Percentiles rank a stretch among this genome's conserved stretches.
phyloP scores from a whole-genome alignment of 345 rosid genomes.

The Aegle marmelos region DNA sequence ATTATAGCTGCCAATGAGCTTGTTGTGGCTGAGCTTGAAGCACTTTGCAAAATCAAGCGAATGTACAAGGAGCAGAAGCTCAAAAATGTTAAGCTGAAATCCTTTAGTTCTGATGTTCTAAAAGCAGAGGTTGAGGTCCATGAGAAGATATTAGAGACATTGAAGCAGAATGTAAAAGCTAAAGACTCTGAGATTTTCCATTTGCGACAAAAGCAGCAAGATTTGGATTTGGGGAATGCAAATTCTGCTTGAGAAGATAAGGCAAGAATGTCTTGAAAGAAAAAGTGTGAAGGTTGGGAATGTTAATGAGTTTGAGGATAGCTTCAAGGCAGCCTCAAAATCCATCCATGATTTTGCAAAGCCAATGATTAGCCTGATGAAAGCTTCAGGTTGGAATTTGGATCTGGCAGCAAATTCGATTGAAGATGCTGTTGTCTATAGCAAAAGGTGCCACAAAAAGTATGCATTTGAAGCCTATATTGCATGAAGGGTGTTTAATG shows the following conservation, averaged over 20 bases:
- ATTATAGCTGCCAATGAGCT: conserved; percentile 52
- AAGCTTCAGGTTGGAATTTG: conserved; percentile 60
- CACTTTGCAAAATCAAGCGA: conserved; percentile 36
- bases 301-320: conserved; percentile 33
- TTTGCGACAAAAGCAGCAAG: conserved; percentile 31
- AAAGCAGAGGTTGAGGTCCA: conserved; percentile 33
- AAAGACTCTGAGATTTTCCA: conserved; percentile 37
- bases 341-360: conserved; percentile 60
- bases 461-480: conserved; percentile 63
- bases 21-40: conserved; percentile 46
- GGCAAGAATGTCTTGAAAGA: conserved; percentile 22
- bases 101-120: conserved; percentile 27
- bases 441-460: conserved; percentile 51
- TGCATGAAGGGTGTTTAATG: conserved; percentile 54
- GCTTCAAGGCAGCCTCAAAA: conserved; percentile 38
- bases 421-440: conserved; percentile 38
- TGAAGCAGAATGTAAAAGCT: conserved; percentile 34
- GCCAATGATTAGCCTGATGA: conserved; percentile 65
- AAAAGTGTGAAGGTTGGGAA: conserved; percentile 18
- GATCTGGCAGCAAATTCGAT: conserved; percentile 45
- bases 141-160: conserved; percentile 36
- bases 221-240: conserved; percentile 28
- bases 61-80: conserved; percentile 27
- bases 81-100: conserved; percentile 18
- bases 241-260: conserved; percentile 33